Evolutionary conservation across 179 eudicot genomes (phyloP).

Genomic region (Beta corolliflora): DNA sequence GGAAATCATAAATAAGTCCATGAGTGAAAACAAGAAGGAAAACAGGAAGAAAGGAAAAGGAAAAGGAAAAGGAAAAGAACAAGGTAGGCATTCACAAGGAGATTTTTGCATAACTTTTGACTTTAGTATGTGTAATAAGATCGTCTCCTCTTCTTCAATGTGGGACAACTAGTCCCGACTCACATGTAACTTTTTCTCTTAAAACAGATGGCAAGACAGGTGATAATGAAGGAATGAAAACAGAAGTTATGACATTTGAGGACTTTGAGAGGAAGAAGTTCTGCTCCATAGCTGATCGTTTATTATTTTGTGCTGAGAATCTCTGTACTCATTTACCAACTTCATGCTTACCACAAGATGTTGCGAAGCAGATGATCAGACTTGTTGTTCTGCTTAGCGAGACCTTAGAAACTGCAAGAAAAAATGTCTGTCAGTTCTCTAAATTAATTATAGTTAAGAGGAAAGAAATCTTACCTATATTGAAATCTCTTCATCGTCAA

Average conservation of each 20-base stretch:
- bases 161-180: too few relatives aligned
- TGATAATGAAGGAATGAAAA: neutral
- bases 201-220: too few relatives aligned
- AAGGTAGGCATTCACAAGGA: neutral
- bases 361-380: slow-evolving; percentile 46
- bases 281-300: slow-evolving; percentile 11
- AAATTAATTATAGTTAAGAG: slow-evolving; percentile 13
- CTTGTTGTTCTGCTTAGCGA: slow-evolving; percentile 31
- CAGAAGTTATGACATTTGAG: slow-evolving; percentile 36
- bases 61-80: too few relatives aligned
- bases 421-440: neutral
- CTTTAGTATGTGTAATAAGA: too few relatives aligned
- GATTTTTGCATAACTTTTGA: too few relatives aligned
- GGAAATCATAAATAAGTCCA: neutral
- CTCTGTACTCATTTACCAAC: slow-evolving; percentile 69
- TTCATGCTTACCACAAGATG: slow-evolving; percentile 32
- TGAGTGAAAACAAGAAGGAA: neutral
- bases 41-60: neutral
- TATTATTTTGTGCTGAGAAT: slow-evolving; percentile 28
- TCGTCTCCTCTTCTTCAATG: too few relatives aligned
- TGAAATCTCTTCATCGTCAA: slow-evolving; percentile 30
- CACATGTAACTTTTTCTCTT: too few relatives aligned
- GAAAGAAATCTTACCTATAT: slow-evolving; percentile 30
- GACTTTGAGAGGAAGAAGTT: slow-evolving; percentile 45
- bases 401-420: slow-evolving; percentile 9